Evolutionary conservation across 495 filamentous ascomycete species (phyloP).

Genomic region (Trichocladium antarcticum): DNA sequence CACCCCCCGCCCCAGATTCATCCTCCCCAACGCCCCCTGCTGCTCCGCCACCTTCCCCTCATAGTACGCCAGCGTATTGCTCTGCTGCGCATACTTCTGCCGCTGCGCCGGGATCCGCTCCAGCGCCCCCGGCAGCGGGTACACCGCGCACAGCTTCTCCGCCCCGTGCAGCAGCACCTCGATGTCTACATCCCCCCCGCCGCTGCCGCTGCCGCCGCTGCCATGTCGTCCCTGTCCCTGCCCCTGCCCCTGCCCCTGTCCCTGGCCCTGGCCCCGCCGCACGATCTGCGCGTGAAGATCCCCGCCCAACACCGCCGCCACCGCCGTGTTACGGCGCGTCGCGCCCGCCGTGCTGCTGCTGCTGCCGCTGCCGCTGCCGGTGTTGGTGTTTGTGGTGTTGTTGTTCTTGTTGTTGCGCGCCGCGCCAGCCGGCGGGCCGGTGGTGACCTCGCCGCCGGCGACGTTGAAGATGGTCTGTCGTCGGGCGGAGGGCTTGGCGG

Average conservation of each 20-base stretch:
- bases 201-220: too few species aligned
- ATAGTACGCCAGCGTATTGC: constrained; percentile 64
- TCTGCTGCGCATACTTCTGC: constrained; percentile 57
- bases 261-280: constrained; percentile 39
- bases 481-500: constrained; percentile 29
- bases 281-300: constrained; percentile 77
- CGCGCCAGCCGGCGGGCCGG: constrained; percentile 32
- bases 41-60: constrained; percentile 73
- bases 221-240: background rate
- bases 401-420: background rate
- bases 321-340: constrained; percentile 61
- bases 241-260: too few species aligned
- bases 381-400: too few species aligned
- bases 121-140: constrained; percentile 71
- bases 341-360: constrained; percentile 21
- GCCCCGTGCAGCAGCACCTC: constrained; percentile 77
- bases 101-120: constrained; percentile 66
- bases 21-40: constrained; percentile 56
- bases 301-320: constrained; percentile 76
- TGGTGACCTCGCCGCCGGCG: constrained; percentile 43
- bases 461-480: constrained; percentile 48
- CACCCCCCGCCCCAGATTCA: constrained; percentile 48
- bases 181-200: constrained; percentile 66
- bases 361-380: too few species aligned
- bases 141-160: constrained; percentile 81